Percentiles rank a stretch among this genome's conserved stretches.
phyloP scores from a whole-genome alignment of 495 filamentous ascomycete genomes.

The Collariella sp. region DNA sequence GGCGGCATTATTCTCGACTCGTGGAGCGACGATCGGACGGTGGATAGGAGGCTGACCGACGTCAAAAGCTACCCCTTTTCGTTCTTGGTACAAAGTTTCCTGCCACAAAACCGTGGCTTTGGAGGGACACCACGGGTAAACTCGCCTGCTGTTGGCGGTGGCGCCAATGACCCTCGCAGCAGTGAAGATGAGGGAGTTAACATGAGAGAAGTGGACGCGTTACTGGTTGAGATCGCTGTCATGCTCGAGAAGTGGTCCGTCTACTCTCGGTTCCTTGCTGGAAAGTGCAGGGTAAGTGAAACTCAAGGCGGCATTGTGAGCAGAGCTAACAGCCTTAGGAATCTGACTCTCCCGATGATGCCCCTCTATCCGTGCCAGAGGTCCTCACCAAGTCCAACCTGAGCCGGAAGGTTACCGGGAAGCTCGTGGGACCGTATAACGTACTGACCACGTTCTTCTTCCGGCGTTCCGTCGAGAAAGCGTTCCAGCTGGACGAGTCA shows the following conservation, averaged over 20 bases:
- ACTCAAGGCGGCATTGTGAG: too few species aligned
- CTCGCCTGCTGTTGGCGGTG: slow-evolving; percentile 59
- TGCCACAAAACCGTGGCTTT: slow-evolving; percentile 55
- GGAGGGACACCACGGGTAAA: slow-evolving; percentile 43
- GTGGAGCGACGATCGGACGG: slow-evolving; percentile 79
- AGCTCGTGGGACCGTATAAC: slow-evolving; percentile 71
- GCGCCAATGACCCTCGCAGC: slow-evolving; percentile 38
- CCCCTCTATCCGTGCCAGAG: slow-evolving; percentile 50
- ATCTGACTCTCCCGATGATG: slow-evolving; percentile 35
- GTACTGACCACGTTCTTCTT: slow-evolving; percentile 91
- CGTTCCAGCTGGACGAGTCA: slow-evolving; percentile 96
- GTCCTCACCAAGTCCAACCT: slow-evolving; percentile 70
- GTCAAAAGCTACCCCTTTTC: slow-evolving; percentile 95
- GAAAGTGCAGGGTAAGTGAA: slow-evolving; percentile 63
- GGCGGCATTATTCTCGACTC: slow-evolving; percentile 95
- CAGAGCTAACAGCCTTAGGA: slow-evolving; percentile 27
- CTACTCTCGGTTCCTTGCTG: slow-evolving; percentile 80
- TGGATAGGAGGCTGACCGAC: slow-evolving; percentile 82
- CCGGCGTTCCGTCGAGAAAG: slow-evolving; percentile 89
- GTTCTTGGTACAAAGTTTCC: slow-evolving; percentile 89
- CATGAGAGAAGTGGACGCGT: slow-evolving; percentile 84
- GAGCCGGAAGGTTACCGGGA: slow-evolving; percentile 61
- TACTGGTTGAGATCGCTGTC: slow-evolving; percentile 75
- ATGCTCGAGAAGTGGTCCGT: slow-evolving; percentile 94
- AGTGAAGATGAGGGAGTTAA: slow-evolving; percentile 87